phyloP scores from a whole-genome alignment of 1,139 yeast genomes.

The Kazachstania sp. region DNA sequence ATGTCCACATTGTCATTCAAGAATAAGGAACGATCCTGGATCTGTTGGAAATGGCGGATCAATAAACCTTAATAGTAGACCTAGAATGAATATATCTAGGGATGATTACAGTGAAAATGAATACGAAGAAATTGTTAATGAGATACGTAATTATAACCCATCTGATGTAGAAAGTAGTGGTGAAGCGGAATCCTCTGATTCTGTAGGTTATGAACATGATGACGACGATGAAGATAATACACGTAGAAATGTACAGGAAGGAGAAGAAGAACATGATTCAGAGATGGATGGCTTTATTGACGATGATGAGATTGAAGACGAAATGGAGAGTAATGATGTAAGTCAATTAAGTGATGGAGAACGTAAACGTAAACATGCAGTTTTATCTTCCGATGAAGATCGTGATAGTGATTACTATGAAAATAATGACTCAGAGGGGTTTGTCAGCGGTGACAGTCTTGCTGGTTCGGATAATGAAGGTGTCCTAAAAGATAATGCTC shows the following conservation, averaged over 20 bases:
- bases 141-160: slow-evolving; percentile 14
- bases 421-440: slow-evolving; percentile 17
- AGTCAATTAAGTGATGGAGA: slow-evolving; percentile 1
- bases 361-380: slow-evolving; percentile 5
- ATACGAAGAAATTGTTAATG: slow-evolving; percentile 18
- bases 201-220: slow-evolving; percentile 5
- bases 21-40: slow-evolving; percentile 13
- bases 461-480: slow-evolving; percentile 8
- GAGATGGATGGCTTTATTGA: slow-evolving; percentile 21
- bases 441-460: slow-evolving; percentile 25
- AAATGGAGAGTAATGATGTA: slow-evolving; percentile 3
- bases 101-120: slow-evolving; percentile 28
- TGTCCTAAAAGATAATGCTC: too few species aligned
- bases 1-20: slow-evolving; percentile 19
- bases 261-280: slow-evolving; percentile 10
- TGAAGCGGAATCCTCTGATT: slow-evolving; percentile 4
- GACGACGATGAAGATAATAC: slow-evolving; percentile 6
- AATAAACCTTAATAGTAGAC: slow-evolving; percentile 1
- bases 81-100: slow-evolving; percentile 7
- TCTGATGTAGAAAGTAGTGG: slow-evolving; percentile 8
- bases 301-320: slow-evolving; percentile 15
- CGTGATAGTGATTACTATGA: slow-evolving; percentile 21
- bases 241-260: background rate
- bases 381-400: slow-evolving; percentile 5
- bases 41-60: background rate